Percentiles rank a stretch among this genome's conserved stretches.
These are phyloP conservation scores for Elsinoe perseae DNA, from an alignment of 2,329 filamentous ascomycete genomes.

Conservation along the genomic window DNA sequence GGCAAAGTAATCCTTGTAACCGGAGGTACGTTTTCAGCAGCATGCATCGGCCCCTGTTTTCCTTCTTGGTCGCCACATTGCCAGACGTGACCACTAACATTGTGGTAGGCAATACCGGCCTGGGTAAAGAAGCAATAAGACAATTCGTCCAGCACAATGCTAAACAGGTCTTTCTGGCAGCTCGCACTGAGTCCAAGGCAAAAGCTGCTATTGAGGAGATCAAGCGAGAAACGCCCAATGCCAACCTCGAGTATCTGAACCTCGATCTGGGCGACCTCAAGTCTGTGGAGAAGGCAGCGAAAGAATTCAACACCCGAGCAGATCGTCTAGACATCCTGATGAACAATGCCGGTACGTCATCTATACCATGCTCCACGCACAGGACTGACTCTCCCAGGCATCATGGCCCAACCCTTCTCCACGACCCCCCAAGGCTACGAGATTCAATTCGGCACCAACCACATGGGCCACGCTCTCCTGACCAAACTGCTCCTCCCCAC, in stretches of 20 bases:
- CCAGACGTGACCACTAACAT: not conserved
- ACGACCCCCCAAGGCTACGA: conserved; percentile 44
- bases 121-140: conserved; percentile 40
- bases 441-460: conserved; percentile 45
- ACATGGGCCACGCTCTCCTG: conserved; percentile 44
- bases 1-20: conserved; percentile 40
- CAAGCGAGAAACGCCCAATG: conserved; percentile 29
- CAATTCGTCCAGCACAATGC: conserved; percentile 40
- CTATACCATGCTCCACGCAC: conserved; percentile 29
- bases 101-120: conserved; percentile 36
- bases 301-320: conserved; percentile 30
- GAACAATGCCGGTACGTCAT: conserved; percentile 42
- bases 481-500: conserved; percentile 39
- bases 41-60: not conserved
- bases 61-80: not conserved
- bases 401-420: conserved; percentile 31
- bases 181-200: conserved; percentile 38
- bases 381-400: conserved; percentile 41
- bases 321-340: conserved; percentile 40
- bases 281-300: conserved; percentile 35
- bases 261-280: conserved; percentile 38
- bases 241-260: conserved; percentile 32
- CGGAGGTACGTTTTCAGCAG: conserved; percentile 28
- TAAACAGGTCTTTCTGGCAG: conserved; percentile 40
- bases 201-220: conserved; percentile 35